Conservation (phyloP, 495 filamentous ascomycete species). For the Neurospora sp. region DNA sequence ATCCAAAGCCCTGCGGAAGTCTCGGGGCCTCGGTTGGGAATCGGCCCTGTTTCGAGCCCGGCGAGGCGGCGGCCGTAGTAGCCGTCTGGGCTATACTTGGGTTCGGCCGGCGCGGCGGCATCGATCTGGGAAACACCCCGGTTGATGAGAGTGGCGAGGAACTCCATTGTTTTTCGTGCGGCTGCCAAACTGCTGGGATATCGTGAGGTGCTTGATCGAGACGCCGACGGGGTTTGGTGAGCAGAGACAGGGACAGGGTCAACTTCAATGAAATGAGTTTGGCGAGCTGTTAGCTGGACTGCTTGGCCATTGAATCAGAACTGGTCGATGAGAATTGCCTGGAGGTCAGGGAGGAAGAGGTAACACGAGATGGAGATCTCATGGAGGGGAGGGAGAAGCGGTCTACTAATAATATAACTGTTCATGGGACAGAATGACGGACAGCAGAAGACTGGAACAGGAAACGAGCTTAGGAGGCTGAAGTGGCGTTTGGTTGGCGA, state of each 20-base stretch:
- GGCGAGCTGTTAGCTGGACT: not conserved
- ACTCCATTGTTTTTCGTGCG: not conserved
- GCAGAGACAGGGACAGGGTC: not conserved
- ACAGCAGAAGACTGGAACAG: not conserved
- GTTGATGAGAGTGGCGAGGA: not conserved
- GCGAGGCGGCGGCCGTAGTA: not conserved
- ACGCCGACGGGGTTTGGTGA: not conserved
- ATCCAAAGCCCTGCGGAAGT: conserved; percentile 16
- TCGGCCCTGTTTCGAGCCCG: not conserved
- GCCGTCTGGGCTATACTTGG: not conserved
- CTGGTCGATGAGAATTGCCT: too few relatives aligned
- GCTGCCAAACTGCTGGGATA: not conserved
- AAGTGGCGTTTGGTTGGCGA: not conserved
- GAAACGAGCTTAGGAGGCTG: not conserved
- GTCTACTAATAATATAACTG: not conserved
- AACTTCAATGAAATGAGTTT: not conserved
- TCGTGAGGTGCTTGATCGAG: not conserved
- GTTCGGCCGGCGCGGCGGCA: not conserved
- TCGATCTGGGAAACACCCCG: not conserved
- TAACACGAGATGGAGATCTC: not conserved
- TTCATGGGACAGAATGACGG: not conserved
- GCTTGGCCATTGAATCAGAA: not conserved
- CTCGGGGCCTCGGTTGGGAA: conserved; percentile 13
- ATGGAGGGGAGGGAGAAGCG: not conserved
- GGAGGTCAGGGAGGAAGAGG: not conserved